Base-by-base conservation (phyloP, 768 basidiomycete genomes). In the Amanita molliuscula region DNA sequence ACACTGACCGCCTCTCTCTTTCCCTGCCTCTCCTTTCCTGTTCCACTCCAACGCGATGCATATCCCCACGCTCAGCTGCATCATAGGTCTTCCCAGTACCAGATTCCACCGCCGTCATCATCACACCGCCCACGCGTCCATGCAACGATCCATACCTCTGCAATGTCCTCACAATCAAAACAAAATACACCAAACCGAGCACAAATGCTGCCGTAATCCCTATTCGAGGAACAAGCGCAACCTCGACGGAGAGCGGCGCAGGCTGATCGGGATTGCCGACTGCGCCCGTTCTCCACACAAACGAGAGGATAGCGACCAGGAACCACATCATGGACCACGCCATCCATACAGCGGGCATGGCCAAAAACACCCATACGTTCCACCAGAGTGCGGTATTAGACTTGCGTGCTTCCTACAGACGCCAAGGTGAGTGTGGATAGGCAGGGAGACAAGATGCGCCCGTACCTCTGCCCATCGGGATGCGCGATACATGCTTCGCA, bases 261-360 rank as follows among this genome's bases (percentile, higher is more conserved):
- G 69, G 67, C 36, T 61, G 54, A 1, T 59, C 37, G 1, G 67
- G 54, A 48, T 83, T 75, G 11, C 61, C 33, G 1, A 66, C 65
- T 0, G 77, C 72, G 11, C 81, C 83, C 0, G 78, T 78, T 42
- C 82, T 75, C 85, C 85, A 88, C 42, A 86, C 78, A 53, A 77
- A 88, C 6, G 79, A 72, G 26, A 84, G 67, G 56, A 88, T 82
- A 11, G 81, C 68, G 3, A 71, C 58, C 53, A 82, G 61, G 62
- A 86, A 86, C 47, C 78, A 68, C 4, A 84, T 67, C 74, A 88
- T 81, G 0, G 85, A 79, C 83, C 82, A 88, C 7, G 82, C 74
- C 51, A 86, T 75, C 79, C 82, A 87, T 7, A 85, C 64, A 0
- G 75, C 78, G 0, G 85, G 85, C 69, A 81, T 67, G 6, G 66